A percentile compares a stretch with the other conserved stretches of the same genome.
Conservation (phyloP, 2,329 filamentous ascomycete genomes). For the Gnomoniopsis sp. region DNA sequence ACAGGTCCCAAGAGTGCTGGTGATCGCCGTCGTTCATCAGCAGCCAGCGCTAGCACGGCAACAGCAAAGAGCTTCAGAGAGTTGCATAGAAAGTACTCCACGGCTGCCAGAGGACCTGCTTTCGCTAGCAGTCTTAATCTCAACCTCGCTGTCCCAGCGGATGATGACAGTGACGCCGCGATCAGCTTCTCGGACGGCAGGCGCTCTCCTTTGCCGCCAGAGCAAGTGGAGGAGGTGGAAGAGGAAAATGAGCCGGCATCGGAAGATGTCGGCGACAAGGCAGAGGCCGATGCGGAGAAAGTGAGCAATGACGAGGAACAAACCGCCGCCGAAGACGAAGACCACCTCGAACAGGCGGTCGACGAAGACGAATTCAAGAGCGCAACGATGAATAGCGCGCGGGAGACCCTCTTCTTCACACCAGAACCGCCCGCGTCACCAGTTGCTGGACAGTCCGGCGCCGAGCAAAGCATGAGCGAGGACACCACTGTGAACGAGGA, state of each 20-base stretch:
- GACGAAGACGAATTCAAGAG: constrained; percentile 24
- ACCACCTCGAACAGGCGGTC: constrained; percentile 14
- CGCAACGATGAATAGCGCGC: constrained; percentile 27
- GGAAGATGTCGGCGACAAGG: constrained; percentile 24
- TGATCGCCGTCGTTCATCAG: constrained; percentile 55
- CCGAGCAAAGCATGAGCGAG: constrained; percentile 21
- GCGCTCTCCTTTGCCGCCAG: constrained; percentile 51
- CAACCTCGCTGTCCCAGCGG: constrained; percentile 45
- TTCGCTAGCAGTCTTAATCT: constrained; percentile 39
- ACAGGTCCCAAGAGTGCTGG: constrained; percentile 30
- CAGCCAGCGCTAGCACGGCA: constrained; percentile 63
- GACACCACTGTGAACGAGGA: constrained; percentile 19
- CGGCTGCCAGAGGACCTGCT: constrained; percentile 40
- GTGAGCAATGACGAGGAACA: constrained; percentile 16
- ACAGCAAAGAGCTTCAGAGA: constrained; percentile 65
- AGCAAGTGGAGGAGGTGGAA: constrained; percentile 37
- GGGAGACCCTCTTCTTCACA: constrained; percentile 37
- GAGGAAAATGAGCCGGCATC: constrained; percentile 24
- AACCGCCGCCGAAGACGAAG: constrained; percentile 8
- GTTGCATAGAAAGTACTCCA: constrained; percentile 57
- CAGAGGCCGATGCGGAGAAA: constrained; percentile 6
- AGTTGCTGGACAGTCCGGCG: constrained; percentile 18
- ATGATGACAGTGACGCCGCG: constrained; percentile 59
- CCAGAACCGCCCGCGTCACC: constrained; percentile 37
- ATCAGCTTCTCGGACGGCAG: constrained; percentile 58